phyloP scores from a whole-genome alignment of 306 rosid species.

The Mucuna pruriens region DNA sequence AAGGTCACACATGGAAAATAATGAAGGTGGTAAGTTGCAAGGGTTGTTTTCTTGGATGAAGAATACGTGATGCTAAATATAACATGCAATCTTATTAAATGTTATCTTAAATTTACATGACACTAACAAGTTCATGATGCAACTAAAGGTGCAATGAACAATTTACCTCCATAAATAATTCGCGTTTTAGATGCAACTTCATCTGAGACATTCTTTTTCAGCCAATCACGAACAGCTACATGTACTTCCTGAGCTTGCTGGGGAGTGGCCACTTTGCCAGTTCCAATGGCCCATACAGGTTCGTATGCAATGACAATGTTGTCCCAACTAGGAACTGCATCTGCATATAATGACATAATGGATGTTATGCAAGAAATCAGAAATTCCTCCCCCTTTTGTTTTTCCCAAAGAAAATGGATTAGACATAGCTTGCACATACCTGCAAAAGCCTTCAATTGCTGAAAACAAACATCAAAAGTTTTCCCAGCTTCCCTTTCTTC shows the following conservation, averaged over 20 bases:
- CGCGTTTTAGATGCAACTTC: constrained; percentile 95
- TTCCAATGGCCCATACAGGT: constrained; percentile 99
- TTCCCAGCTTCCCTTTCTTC: constrained; percentile 97
- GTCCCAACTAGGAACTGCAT: constrained; percentile 94
- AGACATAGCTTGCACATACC: constrained; percentile 63
- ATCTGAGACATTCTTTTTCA: constrained; percentile 74
- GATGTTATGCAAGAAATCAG: constrained; percentile 29
- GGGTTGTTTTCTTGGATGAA: not conserved
- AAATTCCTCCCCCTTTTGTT: not conserved
- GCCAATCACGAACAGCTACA: constrained; percentile 92
- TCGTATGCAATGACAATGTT: constrained; percentile 92
- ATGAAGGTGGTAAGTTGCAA: not conserved
- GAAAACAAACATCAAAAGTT: constrained; percentile 83
- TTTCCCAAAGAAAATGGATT: constrained; percentile 13
- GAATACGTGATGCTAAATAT: not conserved
- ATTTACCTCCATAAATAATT: constrained; percentile 94
- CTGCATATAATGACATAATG: constrained; percentile 50
- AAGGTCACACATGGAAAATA: not conserved
- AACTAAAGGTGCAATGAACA: constrained; percentile 23
- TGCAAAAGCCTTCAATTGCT: constrained; percentile 91
- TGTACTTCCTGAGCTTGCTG: constrained; percentile 99
- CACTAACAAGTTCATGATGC: constrained; percentile 12
- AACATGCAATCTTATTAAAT: not conserved
- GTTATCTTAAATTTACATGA: constrained; percentile 1
- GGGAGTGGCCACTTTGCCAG: constrained; percentile 97